These are phyloP conservation scores for Poronia punctata DNA, from an alignment of 495 filamentous ascomycete genomes.

Conservation along the genomic window DNA sequence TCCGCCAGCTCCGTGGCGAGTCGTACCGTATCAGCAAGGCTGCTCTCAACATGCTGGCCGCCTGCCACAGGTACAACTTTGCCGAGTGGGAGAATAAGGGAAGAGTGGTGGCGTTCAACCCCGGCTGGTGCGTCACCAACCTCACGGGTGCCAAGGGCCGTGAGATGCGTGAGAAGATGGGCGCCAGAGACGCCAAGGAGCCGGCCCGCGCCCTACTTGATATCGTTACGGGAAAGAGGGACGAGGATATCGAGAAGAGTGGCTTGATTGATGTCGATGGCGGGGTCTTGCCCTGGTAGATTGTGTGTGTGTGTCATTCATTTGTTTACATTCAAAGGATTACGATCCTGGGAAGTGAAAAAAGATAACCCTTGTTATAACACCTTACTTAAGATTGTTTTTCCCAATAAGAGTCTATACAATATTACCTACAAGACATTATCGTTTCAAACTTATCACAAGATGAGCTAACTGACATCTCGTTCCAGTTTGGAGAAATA, in stretches of 20 bases:
- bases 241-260: conserved; percentile 26
- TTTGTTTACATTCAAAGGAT: no score
- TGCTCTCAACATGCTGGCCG: conserved; percentile 55
- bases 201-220: conserved; percentile 30
- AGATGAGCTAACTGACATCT: no score
- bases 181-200: conserved; percentile 32
- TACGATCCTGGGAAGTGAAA: no score
- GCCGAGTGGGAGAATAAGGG: conserved; percentile 40
- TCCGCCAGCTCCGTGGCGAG: conserved; percentile 12
- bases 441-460: no score
- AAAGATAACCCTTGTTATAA: no score
- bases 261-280: conserved; percentile 30
- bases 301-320: no score
- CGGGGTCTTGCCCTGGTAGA: conserved; percentile 33
- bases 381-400: no score
- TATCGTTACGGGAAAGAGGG: conserved; percentile 35
- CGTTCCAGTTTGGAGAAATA: no score
- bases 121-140: conserved; percentile 46
- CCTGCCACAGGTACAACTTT: conserved; percentile 41
- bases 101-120: conserved; percentile 47
- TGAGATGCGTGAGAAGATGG: conserved; percentile 19
- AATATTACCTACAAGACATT: no score
- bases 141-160: conserved; percentile 34
- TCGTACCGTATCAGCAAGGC: conserved; percentile 49
- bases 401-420: no score